Evolutionary conservation across 495 filamentous ascomycete genomes (phyloP), one percentile per base, ranked within the genome.

Genomic region (Aspergillus cavernicola): DNA sequence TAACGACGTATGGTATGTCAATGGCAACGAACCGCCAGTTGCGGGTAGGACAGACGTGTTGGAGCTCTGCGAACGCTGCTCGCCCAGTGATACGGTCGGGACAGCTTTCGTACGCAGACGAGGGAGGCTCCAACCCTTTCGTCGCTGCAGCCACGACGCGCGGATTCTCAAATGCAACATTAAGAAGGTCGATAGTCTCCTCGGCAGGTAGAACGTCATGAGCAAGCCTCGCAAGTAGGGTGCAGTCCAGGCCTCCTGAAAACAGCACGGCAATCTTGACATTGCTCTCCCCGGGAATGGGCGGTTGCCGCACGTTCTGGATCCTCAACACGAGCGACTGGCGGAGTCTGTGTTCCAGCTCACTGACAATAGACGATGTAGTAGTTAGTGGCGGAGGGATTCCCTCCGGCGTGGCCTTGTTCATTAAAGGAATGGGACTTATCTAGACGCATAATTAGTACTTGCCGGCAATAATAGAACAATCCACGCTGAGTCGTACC

Each of bases 141-240:
- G 62, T 60, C 13, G 76, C 65, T 19, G 80, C 78, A 2, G 70
- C 76, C 8, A 82, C 75, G 5, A 88, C 82, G 18, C 92, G 81
- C 0, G 89, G 90, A 60, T 98, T 98, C 64, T 98, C 88, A 59
- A 99, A 99, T 0, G 91, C 93, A 37, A 99, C 92, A 58, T 99
- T 99, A 16, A 97, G 78, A 0, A 99, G 78, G 62, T 97, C 91
- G 53, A 99, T 86, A 6, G 74, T 70, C 54, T 93, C 82, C 5
- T 76, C 64, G 2, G 62, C 19, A 0, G 89, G 87, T 8, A 96
- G 66, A 19, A 90, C 68, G 23, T 95, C 87, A 58, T 97, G 91
- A n/a, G 79, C 72, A 20, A 97, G 66, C 44, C 91, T 79, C 11
- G 95, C 92, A 22, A 99, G 75, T 0, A 96, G 69, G 3, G 91